phyloP scores from a whole-genome alignment of 306 rosid genomes.

The Sicyos baderoa region DNA sequence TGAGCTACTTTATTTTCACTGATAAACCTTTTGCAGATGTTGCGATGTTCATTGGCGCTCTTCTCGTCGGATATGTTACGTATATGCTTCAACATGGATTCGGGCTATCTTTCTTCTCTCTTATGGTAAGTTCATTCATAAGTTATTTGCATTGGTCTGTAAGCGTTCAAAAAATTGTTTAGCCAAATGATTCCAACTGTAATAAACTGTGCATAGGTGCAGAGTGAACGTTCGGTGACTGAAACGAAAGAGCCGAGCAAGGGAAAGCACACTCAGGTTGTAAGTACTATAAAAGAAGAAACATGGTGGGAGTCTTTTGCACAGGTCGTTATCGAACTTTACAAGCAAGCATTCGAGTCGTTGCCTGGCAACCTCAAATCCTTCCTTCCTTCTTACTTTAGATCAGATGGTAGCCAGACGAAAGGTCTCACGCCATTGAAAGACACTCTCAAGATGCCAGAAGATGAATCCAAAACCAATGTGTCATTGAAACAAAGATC shows the following conservation, averaged over 20 bases:
- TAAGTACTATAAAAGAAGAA: constrained; percentile 59
- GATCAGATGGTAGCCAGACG: constrained; percentile 25
- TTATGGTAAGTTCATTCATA: constrained; percentile 30
- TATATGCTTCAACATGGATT: constrained; percentile 87
- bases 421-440: constrained; percentile 63
- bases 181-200: constrained; percentile 1
- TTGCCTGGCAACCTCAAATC: constrained; percentile 35
- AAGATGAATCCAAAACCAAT: constrained; percentile 42
- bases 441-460: constrained; percentile 74
- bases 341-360: constrained; percentile 54
- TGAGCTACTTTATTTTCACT: not conserved
- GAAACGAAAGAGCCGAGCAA: constrained; percentile 42
- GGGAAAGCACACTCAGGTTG: constrained; percentile 35
- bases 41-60: constrained; percentile 78
- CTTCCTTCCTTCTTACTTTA: constrained; percentile 49
- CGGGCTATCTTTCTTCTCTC: constrained; percentile 53
- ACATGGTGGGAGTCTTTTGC: constrained; percentile 93
- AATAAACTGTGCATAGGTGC: constrained; percentile 21
- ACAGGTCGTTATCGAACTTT: constrained; percentile 63
- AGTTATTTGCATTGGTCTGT: constrained; percentile 5
- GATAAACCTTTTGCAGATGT: constrained; percentile 54
- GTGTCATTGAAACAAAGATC: constrained; percentile 38
- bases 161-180: constrained; percentile 2
- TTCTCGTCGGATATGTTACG: constrained; percentile 73
- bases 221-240: constrained; percentile 31